These are phyloP conservation scores for Chaetomium globosum DNA, from an alignment of 2,329 filamentous ascomycete genomes.

Conservation along the genomic window DNA sequence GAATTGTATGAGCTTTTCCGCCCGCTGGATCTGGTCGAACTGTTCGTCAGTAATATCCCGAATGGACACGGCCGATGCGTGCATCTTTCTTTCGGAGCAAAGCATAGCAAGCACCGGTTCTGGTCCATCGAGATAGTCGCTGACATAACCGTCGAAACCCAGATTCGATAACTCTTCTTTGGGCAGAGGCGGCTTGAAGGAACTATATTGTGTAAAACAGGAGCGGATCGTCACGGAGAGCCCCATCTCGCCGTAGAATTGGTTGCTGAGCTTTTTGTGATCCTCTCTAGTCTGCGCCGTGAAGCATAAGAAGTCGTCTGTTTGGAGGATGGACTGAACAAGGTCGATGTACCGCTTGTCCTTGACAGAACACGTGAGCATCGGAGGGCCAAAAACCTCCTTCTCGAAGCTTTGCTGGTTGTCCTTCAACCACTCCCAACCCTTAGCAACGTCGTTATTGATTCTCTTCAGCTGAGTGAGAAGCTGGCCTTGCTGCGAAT, in stretches of 20 bases:
- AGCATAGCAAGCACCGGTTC: constrained; percentile 85
- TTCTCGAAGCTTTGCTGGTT: constrained; percentile 71
- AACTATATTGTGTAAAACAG: constrained; percentile 55
- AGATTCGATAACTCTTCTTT: constrained; percentile 56
- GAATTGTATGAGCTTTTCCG: constrained; percentile 65
- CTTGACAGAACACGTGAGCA: constrained; percentile 78
- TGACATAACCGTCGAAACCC: constrained; percentile 79
- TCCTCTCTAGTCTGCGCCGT: constrained; percentile 77
- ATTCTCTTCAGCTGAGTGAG: constrained; percentile 63
- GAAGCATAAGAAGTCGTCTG: constrained; percentile 64
- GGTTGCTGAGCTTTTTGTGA: constrained; percentile 69
- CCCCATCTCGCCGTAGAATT: constrained; percentile 64
- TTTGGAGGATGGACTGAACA: constrained; percentile 55
- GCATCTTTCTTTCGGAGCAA: constrained; percentile 70
- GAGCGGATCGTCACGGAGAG: constrained; percentile 74
- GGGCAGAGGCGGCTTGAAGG: constrained; percentile 59
- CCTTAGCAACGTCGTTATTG: constrained; percentile 66
- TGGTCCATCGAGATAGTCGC: constrained; percentile 79
- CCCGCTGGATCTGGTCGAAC: constrained; percentile 64
- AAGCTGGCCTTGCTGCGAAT: constrained; percentile 76
- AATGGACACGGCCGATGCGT: constrained; percentile 67
- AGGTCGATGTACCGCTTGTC: constrained; percentile 66
- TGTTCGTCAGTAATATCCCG: constrained; percentile 66
- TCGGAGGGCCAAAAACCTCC: constrained; percentile 77
- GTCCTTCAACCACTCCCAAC: constrained; percentile 80